Base-by-base conservation (phyloP, 2,329 filamentous ascomycete genomes). In the Fusarium sp. region DNA sequence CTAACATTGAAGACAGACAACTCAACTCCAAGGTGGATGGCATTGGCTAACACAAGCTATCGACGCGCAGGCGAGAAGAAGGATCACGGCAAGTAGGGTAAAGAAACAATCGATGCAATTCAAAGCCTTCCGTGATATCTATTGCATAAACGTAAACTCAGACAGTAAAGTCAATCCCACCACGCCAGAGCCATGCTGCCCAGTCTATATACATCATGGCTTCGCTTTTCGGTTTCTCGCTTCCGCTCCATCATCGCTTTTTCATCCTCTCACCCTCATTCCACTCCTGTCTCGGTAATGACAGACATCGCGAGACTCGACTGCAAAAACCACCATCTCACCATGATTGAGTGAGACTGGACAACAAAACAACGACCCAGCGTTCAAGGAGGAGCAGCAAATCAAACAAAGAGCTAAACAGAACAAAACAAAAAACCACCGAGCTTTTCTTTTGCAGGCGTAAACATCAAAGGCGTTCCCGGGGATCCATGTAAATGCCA, bases 191-290 rank as follows among this genome's bases (percentile, higher is more conserved):
- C 64, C 27, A 68, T 29, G 56, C 70, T 68, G 57, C 72, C 68
- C 62, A 70, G 65, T 78, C 76, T 77, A 73, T 73, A 77, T 73
- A 77, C 71, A 65, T 65, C 60, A 54, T 70, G 62, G 70, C 68
- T 68, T 75, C 54, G 42, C 65, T 74, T 76, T 75, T 74, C 63
- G 63, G 64, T 68, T 69, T 74, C 58, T 57, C 68, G 66, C 78
- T 68, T 63, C 74, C 67, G 57, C 66, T 66, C 63, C 75, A 59
- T 58, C 63, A 45, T 74, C 35, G 47, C 69, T 76, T 74, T 73
- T 74, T 73, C 42, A 47, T 18, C 22, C 14, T 47, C 13, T 22
- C 47, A 8, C 27, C 6, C 25, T 7, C 47, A 35, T 73, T 64
- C 65, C 40, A 63, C 27, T 4, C 2, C 33, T 38, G n/a, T 62